Percentiles rank a stretch among this genome's conserved stretches.
These are phyloP conservation scores for Apiospora hydei DNA, from an alignment of 2,329 filamentous ascomycete species.

Conservation along the genomic window DNA sequence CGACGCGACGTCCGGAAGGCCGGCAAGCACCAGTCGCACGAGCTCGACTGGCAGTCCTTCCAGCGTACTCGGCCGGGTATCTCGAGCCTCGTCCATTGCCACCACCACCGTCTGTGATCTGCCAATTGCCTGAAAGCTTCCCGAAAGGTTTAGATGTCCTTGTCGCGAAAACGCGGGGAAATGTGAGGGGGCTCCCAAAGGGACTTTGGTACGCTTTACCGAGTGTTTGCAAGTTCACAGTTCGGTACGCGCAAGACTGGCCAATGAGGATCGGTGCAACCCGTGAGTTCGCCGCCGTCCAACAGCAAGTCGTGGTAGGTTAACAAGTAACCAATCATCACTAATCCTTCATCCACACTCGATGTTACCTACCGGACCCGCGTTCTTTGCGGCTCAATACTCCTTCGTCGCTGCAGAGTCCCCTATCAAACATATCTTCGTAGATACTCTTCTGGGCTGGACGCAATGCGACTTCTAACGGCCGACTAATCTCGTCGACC, in stretches of 20 bases:
- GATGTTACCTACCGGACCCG: not conserved
- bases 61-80: not conserved
- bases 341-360: not conserved
- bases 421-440: no score
- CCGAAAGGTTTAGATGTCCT: not conserved
- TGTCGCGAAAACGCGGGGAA: not conserved
- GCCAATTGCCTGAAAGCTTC: not conserved
- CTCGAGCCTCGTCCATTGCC: not conserved
- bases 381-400: not conserved
- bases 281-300: no score
- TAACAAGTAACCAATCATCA: not conserved
- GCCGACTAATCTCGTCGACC: no score
- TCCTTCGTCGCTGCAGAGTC: no score
- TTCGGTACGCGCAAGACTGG: not conserved
- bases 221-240: not conserved
- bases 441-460: no score
- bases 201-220: not conserved
- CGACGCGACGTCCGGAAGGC: constrained; percentile 23
- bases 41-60: not conserved
- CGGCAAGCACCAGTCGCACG: not conserved
- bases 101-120: not conserved
- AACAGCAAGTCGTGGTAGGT: not conserved
- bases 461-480: no score
- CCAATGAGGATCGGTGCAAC: not conserved
- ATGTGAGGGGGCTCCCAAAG: not conserved